Conservation (phyloP, 768 basidiomycete genomes). For the Auricularia sp. region DNA sequence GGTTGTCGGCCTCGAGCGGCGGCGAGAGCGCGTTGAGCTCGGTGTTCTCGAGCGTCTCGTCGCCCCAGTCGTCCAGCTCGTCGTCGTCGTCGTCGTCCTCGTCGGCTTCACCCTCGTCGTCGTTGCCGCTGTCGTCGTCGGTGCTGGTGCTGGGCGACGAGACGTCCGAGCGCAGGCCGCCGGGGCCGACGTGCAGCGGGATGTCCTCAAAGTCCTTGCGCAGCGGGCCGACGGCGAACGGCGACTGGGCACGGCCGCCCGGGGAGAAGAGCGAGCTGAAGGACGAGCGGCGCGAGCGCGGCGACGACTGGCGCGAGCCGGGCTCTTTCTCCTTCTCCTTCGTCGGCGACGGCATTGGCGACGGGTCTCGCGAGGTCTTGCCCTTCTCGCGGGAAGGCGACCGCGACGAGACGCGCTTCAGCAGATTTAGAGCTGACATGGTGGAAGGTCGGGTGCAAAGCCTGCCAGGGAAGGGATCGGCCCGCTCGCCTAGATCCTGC, state of each 20-base stretch:
- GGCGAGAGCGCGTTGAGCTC: slow-evolving; percentile 62
- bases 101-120: slow-evolving; percentile 19
- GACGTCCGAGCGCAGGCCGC: not conserved
- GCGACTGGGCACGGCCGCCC: not conserved
- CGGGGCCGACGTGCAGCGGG: not conserved
- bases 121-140: not conserved
- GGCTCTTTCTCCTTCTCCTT: too few relatives aligned
- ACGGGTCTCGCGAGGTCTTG: not conserved
- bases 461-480: not conserved
- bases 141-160: not conserved
- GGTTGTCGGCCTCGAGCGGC: slow-evolving; percentile 11
- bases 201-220: not conserved
- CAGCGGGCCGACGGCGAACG: not conserved
- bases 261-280: not conserved
- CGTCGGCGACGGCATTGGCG: not conserved
- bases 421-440: not conserved
- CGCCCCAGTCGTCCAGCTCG: slow-evolving; percentile 39
- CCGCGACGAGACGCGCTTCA: not conserved
- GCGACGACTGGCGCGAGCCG: not conserved
- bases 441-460: not conserved
- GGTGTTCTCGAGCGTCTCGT: slow-evolving; percentile 77
- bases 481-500: not conserved
- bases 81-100: slow-evolving; percentile 50
- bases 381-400: not conserved
- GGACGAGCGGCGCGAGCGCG: not conserved